Evolutionary conservation across 352 stramenopile species (phyloP).

Genomic region (Globisporangium paroecandrum): DNA sequence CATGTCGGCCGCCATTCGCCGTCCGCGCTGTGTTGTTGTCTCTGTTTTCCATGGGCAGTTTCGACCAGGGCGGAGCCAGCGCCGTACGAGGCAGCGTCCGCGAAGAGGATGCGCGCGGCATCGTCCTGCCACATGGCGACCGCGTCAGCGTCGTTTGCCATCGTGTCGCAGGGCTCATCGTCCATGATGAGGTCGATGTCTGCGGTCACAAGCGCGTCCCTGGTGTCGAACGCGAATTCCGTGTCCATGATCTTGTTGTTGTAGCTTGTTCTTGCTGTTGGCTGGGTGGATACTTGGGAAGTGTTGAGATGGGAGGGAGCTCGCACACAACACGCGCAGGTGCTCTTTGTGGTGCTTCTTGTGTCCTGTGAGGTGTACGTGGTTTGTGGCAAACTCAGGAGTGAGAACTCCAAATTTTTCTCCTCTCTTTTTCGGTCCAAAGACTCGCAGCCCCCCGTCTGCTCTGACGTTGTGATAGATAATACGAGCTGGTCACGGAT

Average conservation of each 20-base stretch:
- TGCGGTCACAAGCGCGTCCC: constrained; percentile 9
- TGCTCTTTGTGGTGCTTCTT: neutral
- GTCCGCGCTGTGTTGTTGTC: neutral
- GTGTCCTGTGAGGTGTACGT: neutral
- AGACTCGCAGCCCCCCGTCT: neutral
- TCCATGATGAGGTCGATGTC: constrained; percentile 21
- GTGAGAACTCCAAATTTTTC: constrained; percentile 2
- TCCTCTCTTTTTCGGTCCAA: neutral
- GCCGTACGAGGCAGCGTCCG: constrained; percentile 1
- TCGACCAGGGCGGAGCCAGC: neutral
- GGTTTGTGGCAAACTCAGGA: constrained; percentile 1
- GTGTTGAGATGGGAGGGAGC: neutral
- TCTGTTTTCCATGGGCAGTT: neutral
- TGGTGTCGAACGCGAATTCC: constrained; percentile 11
- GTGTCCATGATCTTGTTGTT: constrained; percentile 3
- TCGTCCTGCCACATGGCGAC: constrained; percentile 12
- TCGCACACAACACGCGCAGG: constrained; percentile 4
- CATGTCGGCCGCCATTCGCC: constrained; percentile 2
- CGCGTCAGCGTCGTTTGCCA: neutral
- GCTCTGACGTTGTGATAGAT: neutral
- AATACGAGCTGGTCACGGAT: neutral
- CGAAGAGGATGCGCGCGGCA: constrained; percentile 14
- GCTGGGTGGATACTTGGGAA: constrained; percentile 6
- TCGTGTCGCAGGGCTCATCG: constrained; percentile 5
- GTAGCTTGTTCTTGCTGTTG: neutral